These are phyloP conservation scores for Sporormia fimetaria DNA, from an alignment of 495 filamentous ascomycete genomes.

Conservation along the genomic window DNA sequence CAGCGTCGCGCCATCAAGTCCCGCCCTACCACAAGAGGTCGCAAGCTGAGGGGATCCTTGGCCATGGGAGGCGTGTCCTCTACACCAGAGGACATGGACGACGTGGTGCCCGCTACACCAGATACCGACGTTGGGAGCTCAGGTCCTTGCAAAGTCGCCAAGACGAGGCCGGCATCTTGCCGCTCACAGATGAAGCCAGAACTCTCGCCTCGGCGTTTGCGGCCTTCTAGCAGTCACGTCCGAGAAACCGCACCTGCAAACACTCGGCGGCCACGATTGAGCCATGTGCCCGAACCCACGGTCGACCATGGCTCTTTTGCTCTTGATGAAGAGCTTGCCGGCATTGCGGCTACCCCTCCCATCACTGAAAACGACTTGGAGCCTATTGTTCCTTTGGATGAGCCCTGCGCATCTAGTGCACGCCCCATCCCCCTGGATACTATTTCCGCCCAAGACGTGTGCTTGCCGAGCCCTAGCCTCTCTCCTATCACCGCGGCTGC, in stretches of 20 bases:
- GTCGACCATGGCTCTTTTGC: too few relatives aligned
- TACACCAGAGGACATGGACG: slow-evolving; percentile 23
- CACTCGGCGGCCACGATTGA: too few relatives aligned
- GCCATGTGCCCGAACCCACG: too few relatives aligned
- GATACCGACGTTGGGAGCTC: slow-evolving; percentile 21
- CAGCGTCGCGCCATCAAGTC: slow-evolving; percentile 32
- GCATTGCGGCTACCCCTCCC: slow-evolving; percentile 33
- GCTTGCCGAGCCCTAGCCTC: slow-evolving; percentile 85
- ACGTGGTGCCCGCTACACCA: slow-evolving; percentile 20
- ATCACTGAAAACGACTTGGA: slow-evolving; percentile 33
- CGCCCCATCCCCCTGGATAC: slow-evolving; percentile 42
- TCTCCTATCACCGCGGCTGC: slow-evolving; percentile 82
- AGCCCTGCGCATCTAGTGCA: slow-evolving; percentile 15
- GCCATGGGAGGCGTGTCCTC: too few relatives aligned
- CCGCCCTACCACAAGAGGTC: slow-evolving; percentile 11
- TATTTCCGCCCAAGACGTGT: slow-evolving; percentile 67
- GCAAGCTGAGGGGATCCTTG: slow-evolving; percentile 1
- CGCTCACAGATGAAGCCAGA: slow-evolving; percentile 17
- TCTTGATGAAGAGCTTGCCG: too few relatives aligned
- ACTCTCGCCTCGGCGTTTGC: too few relatives aligned
- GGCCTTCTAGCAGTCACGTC: slow-evolving; percentile 10
- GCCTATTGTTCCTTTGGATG: slow-evolving; percentile 20
- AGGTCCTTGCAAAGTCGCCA: slow-evolving; percentile 19
- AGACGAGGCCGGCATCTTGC: slow-evolving; percentile 4
- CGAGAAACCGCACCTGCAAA: too few relatives aligned